phyloP scores from a whole-genome alignment of 2,329 filamentous ascomycete genomes.

The Leptographium flavum region DNA sequence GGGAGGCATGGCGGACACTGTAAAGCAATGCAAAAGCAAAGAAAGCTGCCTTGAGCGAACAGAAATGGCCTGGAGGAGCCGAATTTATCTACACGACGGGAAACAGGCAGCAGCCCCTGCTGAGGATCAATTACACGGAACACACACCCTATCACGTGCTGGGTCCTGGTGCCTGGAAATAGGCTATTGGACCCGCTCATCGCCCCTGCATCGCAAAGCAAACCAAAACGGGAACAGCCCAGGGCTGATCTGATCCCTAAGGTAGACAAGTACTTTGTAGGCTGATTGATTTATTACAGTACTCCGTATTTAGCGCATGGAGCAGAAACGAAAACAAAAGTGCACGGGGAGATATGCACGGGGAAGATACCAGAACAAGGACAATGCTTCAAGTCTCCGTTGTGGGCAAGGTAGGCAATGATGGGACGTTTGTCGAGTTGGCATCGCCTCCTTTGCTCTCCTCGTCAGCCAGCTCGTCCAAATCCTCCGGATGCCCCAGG shows the following conservation, averaged over 20 bases:
- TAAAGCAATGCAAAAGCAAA: no score
- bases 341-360: no score
- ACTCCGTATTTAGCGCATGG: no score
- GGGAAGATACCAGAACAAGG: background rate
- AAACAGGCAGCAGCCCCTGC: background rate
- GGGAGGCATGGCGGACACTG: constrained; percentile 4
- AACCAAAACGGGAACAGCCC: no score
- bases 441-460: constrained; percentile 27
- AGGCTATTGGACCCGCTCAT: background rate
- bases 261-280: no score
- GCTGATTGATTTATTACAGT: no score
- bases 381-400: background rate
- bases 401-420: constrained; percentile 4
- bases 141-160: background rate
- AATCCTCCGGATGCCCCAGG: constrained; percentile 59
- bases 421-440: background rate
- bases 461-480: constrained; percentile 47
- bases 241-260: no score
- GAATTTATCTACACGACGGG: background rate
- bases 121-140: background rate
- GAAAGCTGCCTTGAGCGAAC: no score
- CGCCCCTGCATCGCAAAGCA: background rate
- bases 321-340: background rate
- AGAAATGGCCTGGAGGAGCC: background rate
- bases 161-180: background rate